phyloP scores from a whole-genome alignment of 2,329 filamentous ascomycete genomes.

The Colletotrichum tropicicola region DNA sequence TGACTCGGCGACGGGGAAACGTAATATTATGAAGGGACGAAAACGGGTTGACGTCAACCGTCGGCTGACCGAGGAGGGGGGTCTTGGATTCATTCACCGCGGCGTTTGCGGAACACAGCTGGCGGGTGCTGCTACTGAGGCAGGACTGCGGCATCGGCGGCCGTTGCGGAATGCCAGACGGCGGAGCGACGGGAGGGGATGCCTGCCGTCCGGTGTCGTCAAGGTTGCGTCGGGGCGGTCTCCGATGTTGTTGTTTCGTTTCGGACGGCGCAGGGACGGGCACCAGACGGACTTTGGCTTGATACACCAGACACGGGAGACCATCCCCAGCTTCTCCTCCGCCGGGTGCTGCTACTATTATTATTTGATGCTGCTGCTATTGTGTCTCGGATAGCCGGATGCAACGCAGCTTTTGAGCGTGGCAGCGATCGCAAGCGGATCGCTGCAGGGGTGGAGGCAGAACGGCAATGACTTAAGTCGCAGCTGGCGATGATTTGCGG shows the following conservation, averaged over 20 bases:
- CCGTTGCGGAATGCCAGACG: not conserved
- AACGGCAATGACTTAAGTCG: not conserved
- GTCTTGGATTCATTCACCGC: not conserved
- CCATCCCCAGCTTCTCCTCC: too few species aligned
- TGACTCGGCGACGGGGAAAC: conserved; percentile 5
- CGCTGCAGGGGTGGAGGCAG: not conserved
- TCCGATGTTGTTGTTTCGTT: not conserved
- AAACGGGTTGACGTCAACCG: not conserved
- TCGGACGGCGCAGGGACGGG: not conserved
- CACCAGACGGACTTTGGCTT: not conserved
- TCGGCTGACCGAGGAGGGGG: not conserved
- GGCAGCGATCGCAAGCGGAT: not conserved
- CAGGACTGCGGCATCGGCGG: not conserved
- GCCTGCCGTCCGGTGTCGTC: not conserved
- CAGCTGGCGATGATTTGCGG: not conserved
- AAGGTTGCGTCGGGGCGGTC: not conserved
- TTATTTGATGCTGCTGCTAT: not conserved
- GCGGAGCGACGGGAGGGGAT: conserved; percentile 12
- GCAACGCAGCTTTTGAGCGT: not conserved
- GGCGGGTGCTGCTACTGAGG: not conserved
- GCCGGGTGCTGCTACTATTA: not conserved
- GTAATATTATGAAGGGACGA: not conserved
- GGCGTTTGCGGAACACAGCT: too few species aligned
- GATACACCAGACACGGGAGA: not conserved
- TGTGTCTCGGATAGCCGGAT: not conserved